phyloP scores from a whole-genome alignment of 306 rosid species.

The Trifolium fragiferum region DNA sequence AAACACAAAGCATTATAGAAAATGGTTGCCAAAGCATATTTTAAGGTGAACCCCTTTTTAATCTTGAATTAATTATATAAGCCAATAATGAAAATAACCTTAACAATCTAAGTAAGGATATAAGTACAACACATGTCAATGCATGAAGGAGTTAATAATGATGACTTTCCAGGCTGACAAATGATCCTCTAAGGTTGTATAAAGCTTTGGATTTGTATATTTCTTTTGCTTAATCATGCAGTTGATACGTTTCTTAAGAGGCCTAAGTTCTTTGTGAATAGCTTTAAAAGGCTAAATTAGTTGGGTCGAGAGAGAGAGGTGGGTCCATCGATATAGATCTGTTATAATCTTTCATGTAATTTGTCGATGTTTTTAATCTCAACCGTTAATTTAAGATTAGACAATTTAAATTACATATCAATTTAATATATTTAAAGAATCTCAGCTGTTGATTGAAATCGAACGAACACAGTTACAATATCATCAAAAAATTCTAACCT shows the following conservation, averaged over 20 bases:
- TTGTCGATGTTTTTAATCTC: too few relatives aligned
- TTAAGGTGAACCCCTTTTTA: not conserved
- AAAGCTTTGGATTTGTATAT: not conserved
- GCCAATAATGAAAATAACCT: constrained; percentile 10
- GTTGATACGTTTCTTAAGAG: constrained; percentile 7
- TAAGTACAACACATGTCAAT: constrained; percentile 7
- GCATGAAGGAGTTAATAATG: not conserved
- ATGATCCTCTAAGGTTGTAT: not conserved
- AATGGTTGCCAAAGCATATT: not conserved
- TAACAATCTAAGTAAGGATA: not conserved
- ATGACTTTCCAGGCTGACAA: constrained; percentile 30
- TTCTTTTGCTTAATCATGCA: not conserved
- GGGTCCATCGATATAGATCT: too few relatives aligned
- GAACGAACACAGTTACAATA: too few relatives aligned
- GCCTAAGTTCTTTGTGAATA: not conserved
- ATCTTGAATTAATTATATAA: not conserved
- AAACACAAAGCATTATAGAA: constrained; percentile 21
- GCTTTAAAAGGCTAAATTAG: not conserved
- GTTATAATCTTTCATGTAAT: too few relatives aligned
- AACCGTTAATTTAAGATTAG: too few relatives aligned
- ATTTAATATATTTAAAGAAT: too few relatives aligned
- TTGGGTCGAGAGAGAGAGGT: too few relatives aligned
- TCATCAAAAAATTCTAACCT: too few relatives aligned
- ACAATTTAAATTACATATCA: too few relatives aligned
- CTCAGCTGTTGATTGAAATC: too few relatives aligned